A percentile compares a stretch with the other conserved stretches of the same genome.
phyloP scores from a whole-genome alignment of 345 rosid genomes.

The Theobroma cacao region DNA sequence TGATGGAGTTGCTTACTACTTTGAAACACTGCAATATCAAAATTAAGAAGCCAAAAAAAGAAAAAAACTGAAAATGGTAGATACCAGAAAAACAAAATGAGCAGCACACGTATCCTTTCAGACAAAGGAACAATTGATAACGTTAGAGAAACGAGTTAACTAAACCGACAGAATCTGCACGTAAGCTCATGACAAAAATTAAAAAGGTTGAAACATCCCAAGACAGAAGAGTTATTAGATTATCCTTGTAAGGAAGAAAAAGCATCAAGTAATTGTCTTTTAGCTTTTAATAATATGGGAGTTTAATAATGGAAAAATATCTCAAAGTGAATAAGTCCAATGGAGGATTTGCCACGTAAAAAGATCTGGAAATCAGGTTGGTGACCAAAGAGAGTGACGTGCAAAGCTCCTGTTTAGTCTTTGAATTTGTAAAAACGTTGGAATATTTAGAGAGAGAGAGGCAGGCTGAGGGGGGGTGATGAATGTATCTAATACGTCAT shows the following conservation, averaged over 20 bases:
- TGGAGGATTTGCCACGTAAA: constrained; percentile 9
- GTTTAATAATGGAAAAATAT: background rate
- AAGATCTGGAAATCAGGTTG: background rate
- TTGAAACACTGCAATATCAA: constrained; percentile 3
- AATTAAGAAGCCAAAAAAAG: background rate
- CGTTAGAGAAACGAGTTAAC: constrained; percentile 7
- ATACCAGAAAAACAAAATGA: background rate
- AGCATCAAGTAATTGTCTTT: background rate
- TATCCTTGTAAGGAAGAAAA: background rate
- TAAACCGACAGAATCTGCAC: constrained; percentile 12
- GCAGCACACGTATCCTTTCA: constrained; percentile 17
- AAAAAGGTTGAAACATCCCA: background rate
- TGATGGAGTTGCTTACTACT: background rate
- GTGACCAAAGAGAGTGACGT: constrained; percentile 24
- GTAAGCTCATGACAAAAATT: background rate
- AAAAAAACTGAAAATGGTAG: background rate
- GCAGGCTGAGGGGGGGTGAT: background rate
- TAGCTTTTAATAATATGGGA: background rate
- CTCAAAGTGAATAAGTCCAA: background rate
- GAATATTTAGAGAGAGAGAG: background rate
- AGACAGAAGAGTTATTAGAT: background rate
- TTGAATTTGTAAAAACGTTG: background rate
- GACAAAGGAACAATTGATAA: background rate
- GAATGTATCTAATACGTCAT: background rate
- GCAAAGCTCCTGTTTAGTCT: background rate